A percentile compares a stretch with the other conserved stretches of the same genome.
These are phyloP conservation scores for Melampsora americana DNA, from an alignment of 1,284 basidiomycete genomes.

Conservation along the genomic window DNA sequence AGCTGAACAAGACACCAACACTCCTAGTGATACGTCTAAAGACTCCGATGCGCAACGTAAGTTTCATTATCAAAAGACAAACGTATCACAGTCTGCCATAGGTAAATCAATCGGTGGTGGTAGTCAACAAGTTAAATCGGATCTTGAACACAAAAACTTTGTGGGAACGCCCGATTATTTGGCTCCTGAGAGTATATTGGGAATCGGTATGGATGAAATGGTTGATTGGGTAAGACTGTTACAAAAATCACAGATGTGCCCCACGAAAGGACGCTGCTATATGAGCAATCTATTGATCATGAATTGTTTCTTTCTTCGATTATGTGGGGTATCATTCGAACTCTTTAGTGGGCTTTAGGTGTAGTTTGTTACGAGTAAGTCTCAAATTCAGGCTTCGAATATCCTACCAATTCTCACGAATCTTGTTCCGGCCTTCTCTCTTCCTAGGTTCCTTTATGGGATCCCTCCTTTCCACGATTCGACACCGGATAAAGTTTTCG, in stretches of 20 bases:
- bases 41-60: background rate
- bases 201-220: conserved; percentile 89
- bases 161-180: conserved; percentile 97
- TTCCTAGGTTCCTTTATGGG: conserved; percentile 77
- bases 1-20: background rate
- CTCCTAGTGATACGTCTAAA: background rate
- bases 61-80: background rate
- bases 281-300: background rate
- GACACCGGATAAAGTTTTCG: conserved; percentile 93
- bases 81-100: conserved; percentile 9
- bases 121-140: conserved; percentile 11
- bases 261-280: conserved; percentile 54
- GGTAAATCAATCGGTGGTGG: conserved; percentile 35
- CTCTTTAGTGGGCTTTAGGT: conserved; percentile 81
- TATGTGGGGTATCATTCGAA: background rate
- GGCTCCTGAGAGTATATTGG: conserved; percentile 92
- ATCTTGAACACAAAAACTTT: conserved; percentile 57
- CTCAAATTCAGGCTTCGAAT: background rate
- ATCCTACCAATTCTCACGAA: background rate
- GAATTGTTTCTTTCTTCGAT: conserved; percentile 27
- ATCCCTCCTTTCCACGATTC: conserved; percentile 97
- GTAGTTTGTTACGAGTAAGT: conserved; percentile 86
- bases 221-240: conserved; percentile 82
- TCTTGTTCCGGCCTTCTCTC: background rate
- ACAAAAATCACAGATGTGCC: conserved; percentile 30